Percentiles rank a stretch among this genome's conserved stretches.
Evolutionary conservation across 257 asterid genomes (phyloP).

Genomic region (Solanum ossicruentum): DNA sequence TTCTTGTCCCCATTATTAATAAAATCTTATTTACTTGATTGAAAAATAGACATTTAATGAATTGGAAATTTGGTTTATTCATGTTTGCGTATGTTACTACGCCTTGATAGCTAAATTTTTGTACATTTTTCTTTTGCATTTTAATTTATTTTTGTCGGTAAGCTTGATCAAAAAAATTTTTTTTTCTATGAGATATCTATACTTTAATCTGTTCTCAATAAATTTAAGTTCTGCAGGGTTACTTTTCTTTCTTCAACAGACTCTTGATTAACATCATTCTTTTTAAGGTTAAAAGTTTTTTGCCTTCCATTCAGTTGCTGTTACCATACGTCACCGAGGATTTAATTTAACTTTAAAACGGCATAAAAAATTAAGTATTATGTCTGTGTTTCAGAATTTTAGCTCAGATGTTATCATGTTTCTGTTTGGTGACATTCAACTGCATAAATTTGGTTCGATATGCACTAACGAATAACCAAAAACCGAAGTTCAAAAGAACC

Average conservation of each 20-base stretch:
- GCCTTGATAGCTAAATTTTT: background rate
- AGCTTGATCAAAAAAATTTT: background rate
- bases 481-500: background rate
- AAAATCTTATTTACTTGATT: background rate
- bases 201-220: no score
- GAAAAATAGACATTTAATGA: background rate
- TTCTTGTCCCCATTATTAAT: background rate
- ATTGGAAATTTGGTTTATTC: background rate
- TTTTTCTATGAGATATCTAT: no score
- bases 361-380: background rate
- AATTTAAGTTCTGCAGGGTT: no score
- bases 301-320: background rate
- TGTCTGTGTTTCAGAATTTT: background rate
- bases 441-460: background rate
- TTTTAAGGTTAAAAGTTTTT: background rate
- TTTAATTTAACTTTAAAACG: background rate
- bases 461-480: background rate
- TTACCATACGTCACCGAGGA: background rate
- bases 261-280: no score
- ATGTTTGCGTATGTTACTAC: background rate
- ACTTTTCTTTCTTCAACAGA: no score
- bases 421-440: background rate
- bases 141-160: background rate
- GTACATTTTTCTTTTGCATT: background rate
- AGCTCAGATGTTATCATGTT: background rate